Evolutionary conservation across 2,329 filamentous ascomycete genomes (phyloP).

Genomic region (Blumeria graminis): DNA sequence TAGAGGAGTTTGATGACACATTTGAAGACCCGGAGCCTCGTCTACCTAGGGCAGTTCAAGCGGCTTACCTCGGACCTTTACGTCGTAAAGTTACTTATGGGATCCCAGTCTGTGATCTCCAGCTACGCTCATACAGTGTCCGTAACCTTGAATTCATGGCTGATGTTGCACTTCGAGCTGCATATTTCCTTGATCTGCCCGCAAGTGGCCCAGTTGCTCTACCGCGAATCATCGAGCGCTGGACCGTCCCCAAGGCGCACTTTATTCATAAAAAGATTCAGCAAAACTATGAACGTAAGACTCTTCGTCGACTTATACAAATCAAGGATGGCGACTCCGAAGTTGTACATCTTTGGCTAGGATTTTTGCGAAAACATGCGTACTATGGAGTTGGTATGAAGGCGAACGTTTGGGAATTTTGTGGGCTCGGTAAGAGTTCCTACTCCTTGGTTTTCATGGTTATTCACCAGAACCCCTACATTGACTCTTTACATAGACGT

Average conservation of each 20-base stretch:
- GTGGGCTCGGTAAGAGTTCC: conserved; percentile 33
- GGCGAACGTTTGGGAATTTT: conserved; percentile 85
- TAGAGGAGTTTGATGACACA: background rate
- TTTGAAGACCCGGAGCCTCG: conserved; percentile 14
- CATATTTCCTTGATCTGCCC: conserved; percentile 77
- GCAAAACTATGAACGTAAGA: conserved; percentile 92
- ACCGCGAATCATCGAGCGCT: conserved; percentile 68
- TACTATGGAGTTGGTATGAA: conserved; percentile 98
- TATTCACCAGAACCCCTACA: too few species aligned
- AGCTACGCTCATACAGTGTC: conserved; percentile 73
- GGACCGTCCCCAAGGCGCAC: conserved; percentile 72
- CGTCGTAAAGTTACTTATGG: conserved; percentile 51
- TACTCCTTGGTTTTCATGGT: background rate
- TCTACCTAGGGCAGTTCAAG: conserved; percentile 58
- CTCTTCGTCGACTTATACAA: conserved; percentile 63
- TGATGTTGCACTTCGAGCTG: conserved; percentile 83
- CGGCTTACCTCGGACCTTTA: conserved; percentile 65
- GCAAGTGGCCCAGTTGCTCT: conserved; percentile 69
- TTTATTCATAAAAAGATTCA: conserved; percentile 96
- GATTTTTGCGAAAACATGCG: conserved; percentile 74
- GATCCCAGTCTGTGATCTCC: conserved; percentile 70
- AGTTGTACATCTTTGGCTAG: conserved; percentile 74
- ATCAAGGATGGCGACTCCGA: conserved; percentile 82
- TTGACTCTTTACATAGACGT: conserved; percentile 18
- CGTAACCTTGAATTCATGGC: conserved; percentile 84